A percentile compares a stretch with the other conserved stretches of the same genome.
Evolutionary conservation across 2,329 filamentous ascomycete genomes (phyloP).

Genomic region (Stemphylium vesicarium): DNA sequence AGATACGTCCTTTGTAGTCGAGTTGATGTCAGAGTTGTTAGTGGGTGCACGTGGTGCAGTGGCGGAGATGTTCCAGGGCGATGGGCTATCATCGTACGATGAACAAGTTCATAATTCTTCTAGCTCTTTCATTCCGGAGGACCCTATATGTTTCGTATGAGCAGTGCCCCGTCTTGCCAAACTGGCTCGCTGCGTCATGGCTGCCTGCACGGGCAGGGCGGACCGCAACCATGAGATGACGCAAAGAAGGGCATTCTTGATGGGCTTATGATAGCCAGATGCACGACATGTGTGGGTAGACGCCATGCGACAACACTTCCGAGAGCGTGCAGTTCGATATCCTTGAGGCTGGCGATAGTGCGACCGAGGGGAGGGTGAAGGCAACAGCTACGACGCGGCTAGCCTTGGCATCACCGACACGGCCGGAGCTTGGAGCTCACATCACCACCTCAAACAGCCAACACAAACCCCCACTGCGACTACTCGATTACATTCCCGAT

Average conservation of each 20-base stretch:
- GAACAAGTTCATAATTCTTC: neutral
- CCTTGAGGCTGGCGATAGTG: neutral
- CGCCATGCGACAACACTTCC: neutral
- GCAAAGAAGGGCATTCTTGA: neutral
- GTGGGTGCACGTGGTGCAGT: neutral
- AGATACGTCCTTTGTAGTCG: neutral
- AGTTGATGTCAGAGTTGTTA: neutral
- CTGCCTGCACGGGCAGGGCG: neutral
- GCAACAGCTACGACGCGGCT: conserved; percentile 20
- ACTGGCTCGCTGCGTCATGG: neutral
- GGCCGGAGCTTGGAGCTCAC: conserved; percentile 21
- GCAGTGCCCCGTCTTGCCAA: neutral
- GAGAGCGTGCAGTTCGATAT: neutral
- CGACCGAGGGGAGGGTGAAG: conserved; percentile 2
- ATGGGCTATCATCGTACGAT: neutral
- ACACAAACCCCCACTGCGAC: conserved; percentile 18
- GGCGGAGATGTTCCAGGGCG: neutral
- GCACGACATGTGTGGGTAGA: neutral
- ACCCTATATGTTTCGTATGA: neutral
- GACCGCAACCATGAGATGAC: neutral
- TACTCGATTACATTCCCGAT: conserved; percentile 10
- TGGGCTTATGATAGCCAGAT: neutral
- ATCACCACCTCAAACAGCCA: conserved; percentile 27
- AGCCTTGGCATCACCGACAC: conserved; percentile 19
- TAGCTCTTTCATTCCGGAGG: neutral